Evolutionary conservation across 2,329 filamentous ascomycete genomes (phyloP), one percentile per base, ranked within the genome.

Genomic region (Paraphaeosphaeria minitans): DNA sequence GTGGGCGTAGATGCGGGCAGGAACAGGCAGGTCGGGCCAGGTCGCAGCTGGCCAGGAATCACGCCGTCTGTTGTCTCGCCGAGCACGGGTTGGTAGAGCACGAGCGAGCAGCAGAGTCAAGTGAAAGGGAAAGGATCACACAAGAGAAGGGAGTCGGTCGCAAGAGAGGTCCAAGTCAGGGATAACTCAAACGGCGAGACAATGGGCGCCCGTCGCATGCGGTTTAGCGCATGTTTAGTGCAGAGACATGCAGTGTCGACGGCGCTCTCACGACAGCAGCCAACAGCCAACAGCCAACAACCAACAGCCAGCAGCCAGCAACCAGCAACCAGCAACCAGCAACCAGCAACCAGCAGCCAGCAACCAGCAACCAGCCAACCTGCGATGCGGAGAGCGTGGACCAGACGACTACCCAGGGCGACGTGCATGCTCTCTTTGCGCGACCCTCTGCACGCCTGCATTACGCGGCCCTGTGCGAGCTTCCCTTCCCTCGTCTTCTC

Each of bases 151-250:
- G 55, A 51, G 60, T 57, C 60, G 62, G 61, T 56, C 53, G 60
- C 60, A 21, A 53, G 27, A 27, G 19, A 45, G 39, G 27, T 53
- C 29, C 24, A 60, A 67, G 70, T 71, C 71, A 73, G 71, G 71
- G 71, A 69, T 71, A 61, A 60, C 55, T 61, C 59, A 62, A 62
- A 64, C 62, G 43, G 57, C 59, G 43, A 57, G 63, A 63, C 60
- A 55, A 57, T 31, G 59, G 45, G 61, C 19, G 29, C 29, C 29
- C 46, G 46, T 27, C 43, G 4, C 33, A 31, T 19, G 46, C 24
- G 41, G 48, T 39, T 45, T 53, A 53, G 51, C 51, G 51, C 29
- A 45, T 41, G 27, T 39, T 53, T 53, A 29, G 37, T 51, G 48
- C 48, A 51, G 48, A 41, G 33, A 24, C 31, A n/a, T n/a, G 14